These are phyloP conservation scores for Zoysia japonica DNA, from an alignment of 176 grass and related monocot genomes.

Conservation along the genomic window DNA sequence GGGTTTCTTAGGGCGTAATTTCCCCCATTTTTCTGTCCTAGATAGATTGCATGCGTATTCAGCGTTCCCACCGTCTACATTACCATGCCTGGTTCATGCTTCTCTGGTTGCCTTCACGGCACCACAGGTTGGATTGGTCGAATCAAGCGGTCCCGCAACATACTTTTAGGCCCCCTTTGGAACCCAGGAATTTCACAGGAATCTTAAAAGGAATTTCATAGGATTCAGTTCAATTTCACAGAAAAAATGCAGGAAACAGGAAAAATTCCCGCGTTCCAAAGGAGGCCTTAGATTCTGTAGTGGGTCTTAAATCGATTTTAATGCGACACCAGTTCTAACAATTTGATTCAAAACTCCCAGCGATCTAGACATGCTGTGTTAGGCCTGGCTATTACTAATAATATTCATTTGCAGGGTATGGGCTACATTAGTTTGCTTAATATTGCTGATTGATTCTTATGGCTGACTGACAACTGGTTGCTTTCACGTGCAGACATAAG, in stretches of 20 bases:
- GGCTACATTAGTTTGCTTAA: neutral
- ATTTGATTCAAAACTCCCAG: neutral
- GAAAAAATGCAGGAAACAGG: no score
- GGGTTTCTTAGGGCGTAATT: slow-evolving; percentile 9
- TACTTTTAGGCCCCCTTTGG: neutral
- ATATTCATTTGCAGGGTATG: neutral
- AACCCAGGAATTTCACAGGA: no score
- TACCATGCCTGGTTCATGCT: neutral
- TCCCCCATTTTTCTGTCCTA: neutral
- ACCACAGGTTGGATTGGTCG: neutral
- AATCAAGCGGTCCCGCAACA: neutral
- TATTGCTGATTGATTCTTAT: neutral
- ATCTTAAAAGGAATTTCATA: no score
- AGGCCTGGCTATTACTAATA: neutral
- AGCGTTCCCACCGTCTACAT: neutral
- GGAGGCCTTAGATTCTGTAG: neutral
- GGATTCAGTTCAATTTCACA: no score
- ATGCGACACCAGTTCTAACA: neutral
- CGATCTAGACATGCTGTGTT: neutral
- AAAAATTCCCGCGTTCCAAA: no score
- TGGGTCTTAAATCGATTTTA: neutral
- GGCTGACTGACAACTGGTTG: slow-evolving; percentile 1
- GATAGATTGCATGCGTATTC: neutral
- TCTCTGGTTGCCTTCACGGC: neutral
- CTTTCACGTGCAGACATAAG: slow-evolving; percentile 65